These are phyloP conservation scores for Malassezia caprae DNA, from an alignment of 1,284 basidiomycete species.

Conservation along the genomic window DNA sequence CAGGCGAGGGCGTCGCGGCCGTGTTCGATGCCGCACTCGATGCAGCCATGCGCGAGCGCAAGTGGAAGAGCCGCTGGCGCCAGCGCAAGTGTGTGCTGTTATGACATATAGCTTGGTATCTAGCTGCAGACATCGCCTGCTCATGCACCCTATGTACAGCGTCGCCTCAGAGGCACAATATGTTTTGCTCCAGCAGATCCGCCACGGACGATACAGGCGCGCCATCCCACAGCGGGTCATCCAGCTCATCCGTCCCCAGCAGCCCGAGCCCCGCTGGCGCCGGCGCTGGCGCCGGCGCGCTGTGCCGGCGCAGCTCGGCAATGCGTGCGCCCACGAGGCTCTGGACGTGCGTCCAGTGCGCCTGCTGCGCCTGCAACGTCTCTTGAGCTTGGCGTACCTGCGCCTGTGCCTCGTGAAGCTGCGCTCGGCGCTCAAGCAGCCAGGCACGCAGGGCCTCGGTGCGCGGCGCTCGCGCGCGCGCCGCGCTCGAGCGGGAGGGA, in stretches of 20 bases:
- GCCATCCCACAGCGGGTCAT: not conserved
- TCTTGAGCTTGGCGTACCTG: conserved; percentile 1
- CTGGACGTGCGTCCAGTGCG: not conserved
- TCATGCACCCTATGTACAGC: not conserved
- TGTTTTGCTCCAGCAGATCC: conserved; percentile 11
- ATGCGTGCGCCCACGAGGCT: not conserved
- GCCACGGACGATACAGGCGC: conserved; percentile 1
- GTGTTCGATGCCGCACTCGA: conserved; percentile 82
- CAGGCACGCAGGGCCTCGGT: conserved; percentile 6
- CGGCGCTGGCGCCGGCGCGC: not conserved
- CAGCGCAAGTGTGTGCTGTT: conserved; percentile 7
- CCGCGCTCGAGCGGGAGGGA: not conserved
- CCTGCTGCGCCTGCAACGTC: not conserved
- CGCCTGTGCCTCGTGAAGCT: conserved; percentile 8
- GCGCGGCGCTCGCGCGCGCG: not conserved
- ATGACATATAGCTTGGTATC: not conserved
- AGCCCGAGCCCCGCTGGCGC: not conserved
- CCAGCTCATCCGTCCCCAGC: not conserved
- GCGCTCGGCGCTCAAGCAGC: conserved; percentile 13
- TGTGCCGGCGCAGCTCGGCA: not conserved
- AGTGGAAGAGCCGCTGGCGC: conserved; percentile 1
- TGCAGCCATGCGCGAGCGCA: conserved; percentile 55
- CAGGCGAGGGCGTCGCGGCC: conserved; percentile 74
- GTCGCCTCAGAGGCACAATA: conserved; percentile 10
- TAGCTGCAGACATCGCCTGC: not conserved